Percentiles rank a stretch among this genome's conserved stretches.
Conservation (phyloP, 2,329 filamentous ascomycete genomes). For the Berkeleyomyces rouxiae region DNA sequence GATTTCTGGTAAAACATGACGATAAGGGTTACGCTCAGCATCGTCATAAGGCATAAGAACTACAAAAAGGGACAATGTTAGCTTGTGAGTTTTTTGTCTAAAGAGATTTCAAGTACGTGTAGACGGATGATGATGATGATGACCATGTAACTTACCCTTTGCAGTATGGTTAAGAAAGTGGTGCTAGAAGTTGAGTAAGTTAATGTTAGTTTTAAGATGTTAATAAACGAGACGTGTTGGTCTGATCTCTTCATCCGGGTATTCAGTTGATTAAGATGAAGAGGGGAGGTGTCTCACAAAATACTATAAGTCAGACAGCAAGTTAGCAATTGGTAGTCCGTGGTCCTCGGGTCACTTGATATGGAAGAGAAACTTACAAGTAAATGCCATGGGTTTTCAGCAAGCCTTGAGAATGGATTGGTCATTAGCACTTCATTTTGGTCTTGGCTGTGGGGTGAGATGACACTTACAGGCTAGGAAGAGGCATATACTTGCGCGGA, state of each 20-base stretch:
- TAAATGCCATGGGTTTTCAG: constrained; percentile 64
- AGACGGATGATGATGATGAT: no score
- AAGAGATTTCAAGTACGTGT: not conserved
- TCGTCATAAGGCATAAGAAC: constrained; percentile 35
- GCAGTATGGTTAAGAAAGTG: constrained; percentile 68
- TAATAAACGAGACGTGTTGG: not conserved
- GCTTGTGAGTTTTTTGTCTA: not conserved
- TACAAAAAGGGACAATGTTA: constrained; percentile 9
- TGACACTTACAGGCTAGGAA: constrained; percentile 26
- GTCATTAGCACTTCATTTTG: not conserved
- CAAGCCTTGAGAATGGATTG: constrained; percentile 24
- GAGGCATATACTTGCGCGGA: constrained; percentile 29
- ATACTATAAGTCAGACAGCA: constrained; percentile 22
- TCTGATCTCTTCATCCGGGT: not conserved
- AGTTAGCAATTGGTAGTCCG: constrained; percentile 15
- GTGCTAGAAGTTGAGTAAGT: constrained; percentile 21
- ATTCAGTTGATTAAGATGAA: constrained; percentile 1
- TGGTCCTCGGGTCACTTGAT: not conserved
- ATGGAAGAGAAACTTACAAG: constrained; percentile 27
- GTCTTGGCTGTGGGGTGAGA: not conserved
- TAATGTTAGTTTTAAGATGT: not conserved
- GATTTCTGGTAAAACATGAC: constrained; percentile 38
- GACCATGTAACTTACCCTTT: constrained; percentile 31
- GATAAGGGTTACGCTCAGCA: constrained; percentile 35
- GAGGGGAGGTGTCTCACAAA: constrained; percentile 24